Evolutionary conservation across 257 asterid species (phyloP), one percentile per base, ranked within the genome.

Genomic region (Capsicum rhomboideum): DNA sequence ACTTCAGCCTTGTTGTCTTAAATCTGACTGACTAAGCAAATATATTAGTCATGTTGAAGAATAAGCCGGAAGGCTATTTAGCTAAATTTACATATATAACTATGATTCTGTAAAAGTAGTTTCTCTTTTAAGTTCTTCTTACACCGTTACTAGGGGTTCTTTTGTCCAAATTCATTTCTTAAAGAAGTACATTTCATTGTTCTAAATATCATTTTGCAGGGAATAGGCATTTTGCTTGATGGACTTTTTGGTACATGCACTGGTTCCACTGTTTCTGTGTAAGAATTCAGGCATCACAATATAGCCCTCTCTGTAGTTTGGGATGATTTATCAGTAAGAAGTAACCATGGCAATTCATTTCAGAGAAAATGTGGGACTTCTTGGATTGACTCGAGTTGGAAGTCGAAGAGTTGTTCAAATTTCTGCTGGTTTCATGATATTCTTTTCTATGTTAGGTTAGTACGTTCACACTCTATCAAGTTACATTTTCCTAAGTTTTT

Each of bases 321-420:
- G 20, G 42, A 20, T 82, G 23, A 17, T 31, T 37, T 40, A 29
- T 67, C 20, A 80, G 96, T 93, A 91, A 84, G 94, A 82, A 82
- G 82, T 77, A 74, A 85, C 56, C 16, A 82, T 66, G 26, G 67
- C 37, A 28, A 40, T 78, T 31, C 75, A 80, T 88, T 90, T 83
- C 93, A 97, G 99, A 90, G 99, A 97, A 89, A 97, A 97, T 75
- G 94, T 97, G 80, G 99, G 99, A 54, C 98, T 97, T 82, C 98
- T 97, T 72, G 99, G 99, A 80, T 95, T 97, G 67, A 97, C 99
- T 71, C 95, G 98, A 85, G 99, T 97, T 37, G 99, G 99, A 86
- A 97, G 99, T 82, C 98, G 99, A 20, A 89, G 99, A 90, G 99
- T 97, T 72, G 97, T 97, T 87, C 99, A 96, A 87, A 88, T 96